A percentile compares a stretch with the other conserved stretches of the same genome.
phyloP scores from a whole-genome alignment of 352 stramenopile genomes.

The Pythium periplocum region DNA sequence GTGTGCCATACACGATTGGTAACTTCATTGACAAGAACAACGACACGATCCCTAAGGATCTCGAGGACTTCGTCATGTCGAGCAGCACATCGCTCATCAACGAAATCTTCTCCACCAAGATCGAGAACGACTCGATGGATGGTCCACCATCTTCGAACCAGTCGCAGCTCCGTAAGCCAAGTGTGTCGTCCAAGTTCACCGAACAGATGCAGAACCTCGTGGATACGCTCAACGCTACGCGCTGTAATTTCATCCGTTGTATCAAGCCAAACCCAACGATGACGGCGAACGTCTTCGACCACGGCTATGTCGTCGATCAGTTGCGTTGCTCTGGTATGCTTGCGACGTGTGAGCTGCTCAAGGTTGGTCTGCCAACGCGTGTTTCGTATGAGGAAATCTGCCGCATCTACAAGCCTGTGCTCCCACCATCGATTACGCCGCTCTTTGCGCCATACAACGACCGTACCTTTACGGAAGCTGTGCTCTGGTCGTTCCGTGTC shows the following conservation, averaged over 20 bases:
- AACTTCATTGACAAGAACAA: conserved; percentile 98
- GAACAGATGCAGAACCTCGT: conserved; percentile 85
- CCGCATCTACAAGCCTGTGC: conserved; percentile 80
- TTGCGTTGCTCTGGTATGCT: conserved; percentile 88
- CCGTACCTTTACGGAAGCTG: conserved; percentile 81
- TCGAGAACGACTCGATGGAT: conserved; percentile 51
- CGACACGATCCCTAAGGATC: conserved; percentile 91
- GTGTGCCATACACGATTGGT: conserved; percentile 92
- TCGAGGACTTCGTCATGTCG: conserved; percentile 85
- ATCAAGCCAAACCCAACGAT: conserved; percentile 90
- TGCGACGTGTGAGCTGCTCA: conserved; percentile 89
- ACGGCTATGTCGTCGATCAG: conserved; percentile 86
- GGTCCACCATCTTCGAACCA: conserved; percentile 21
- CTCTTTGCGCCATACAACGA: conserved; percentile 84
- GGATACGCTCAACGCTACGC: conserved; percentile 79
- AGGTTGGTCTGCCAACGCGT: conserved; percentile 86
- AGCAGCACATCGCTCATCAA: conserved; percentile 75
- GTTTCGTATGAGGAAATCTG: conserved; percentile 89
- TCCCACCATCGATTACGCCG: conserved; percentile 65
- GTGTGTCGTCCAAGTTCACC: conserved; percentile 80
- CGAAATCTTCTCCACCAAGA: conserved; percentile 70
- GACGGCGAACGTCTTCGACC: conserved; percentile 77
- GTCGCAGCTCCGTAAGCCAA: conserved; percentile 44
- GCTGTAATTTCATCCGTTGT: conserved; percentile 87
- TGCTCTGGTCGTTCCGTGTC: conserved; percentile 89